phyloP scores from a whole-genome alignment of 129 eudicot species.

The Flaveria ramosissima region DNA sequence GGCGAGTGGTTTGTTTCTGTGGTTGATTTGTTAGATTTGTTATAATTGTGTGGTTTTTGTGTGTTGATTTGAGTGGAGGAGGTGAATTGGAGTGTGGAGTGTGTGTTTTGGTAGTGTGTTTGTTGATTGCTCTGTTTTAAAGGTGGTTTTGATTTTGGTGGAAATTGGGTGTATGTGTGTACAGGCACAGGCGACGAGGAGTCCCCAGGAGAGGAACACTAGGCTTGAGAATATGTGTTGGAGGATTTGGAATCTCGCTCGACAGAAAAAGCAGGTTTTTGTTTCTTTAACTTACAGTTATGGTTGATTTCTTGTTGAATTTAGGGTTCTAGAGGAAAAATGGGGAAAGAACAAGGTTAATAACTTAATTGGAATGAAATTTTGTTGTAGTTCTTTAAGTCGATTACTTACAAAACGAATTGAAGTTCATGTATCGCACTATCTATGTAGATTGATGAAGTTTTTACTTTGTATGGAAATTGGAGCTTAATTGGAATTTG shows the following conservation, averaged over 20 bases:
- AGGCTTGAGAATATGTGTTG: conserved; percentile 98
- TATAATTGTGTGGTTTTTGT: background rate
- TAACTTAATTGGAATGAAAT: background rate
- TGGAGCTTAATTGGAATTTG: background rate
- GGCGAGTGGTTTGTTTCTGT: conserved; percentile 30
- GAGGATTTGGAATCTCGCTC: conserved; percentile 99
- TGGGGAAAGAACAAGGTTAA: background rate
- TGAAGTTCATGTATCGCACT: background rate
- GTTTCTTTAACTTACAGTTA: background rate
- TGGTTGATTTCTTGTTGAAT: background rate
- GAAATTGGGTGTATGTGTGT: conserved; percentile 10
- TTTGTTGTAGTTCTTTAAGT: background rate
- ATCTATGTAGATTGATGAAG: background rate
- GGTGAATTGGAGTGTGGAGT: background rate
- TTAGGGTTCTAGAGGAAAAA: background rate
- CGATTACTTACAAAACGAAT: background rate
- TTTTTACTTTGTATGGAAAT: background rate
- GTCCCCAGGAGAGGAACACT: conserved; percentile 99
- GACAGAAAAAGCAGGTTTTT: conserved; percentile 94
- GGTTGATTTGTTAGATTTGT: background rate
- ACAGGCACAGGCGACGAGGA: conserved; percentile 97
- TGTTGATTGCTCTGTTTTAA: background rate
- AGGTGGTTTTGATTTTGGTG: background rate
- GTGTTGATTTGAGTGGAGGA: background rate
- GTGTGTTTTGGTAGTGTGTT: background rate